Percentiles rank a stretch among this genome's conserved stretches.
These are phyloP conservation scores for Obba rivulosa DNA, from an alignment of 768 basidiomycete genomes.

Conservation along the genomic window DNA sequence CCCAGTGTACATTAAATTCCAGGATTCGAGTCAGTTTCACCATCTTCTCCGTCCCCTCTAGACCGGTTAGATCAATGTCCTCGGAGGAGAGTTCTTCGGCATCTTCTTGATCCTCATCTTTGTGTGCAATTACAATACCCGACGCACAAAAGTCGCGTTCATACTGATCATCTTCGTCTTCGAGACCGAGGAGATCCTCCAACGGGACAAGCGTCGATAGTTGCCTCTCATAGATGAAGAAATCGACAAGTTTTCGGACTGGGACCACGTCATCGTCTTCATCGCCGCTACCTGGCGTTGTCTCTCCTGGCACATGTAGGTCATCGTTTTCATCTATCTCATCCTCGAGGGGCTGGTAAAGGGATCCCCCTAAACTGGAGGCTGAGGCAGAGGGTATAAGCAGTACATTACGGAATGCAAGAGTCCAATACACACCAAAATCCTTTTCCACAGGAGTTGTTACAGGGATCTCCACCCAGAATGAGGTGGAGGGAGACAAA, in stretches of 20 bases:
- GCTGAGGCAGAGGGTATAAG: too few species aligned
- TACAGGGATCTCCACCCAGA: too few species aligned
- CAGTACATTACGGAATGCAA: too few species aligned
- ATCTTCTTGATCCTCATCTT: constrained; percentile 21
- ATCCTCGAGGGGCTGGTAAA: constrained; percentile 18
- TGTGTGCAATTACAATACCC: constrained; percentile 33
- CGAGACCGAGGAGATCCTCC: constrained; percentile 27
- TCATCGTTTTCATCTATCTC: constrained; percentile 15
- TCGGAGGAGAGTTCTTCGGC: constrained; percentile 20
- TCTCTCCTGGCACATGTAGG: constrained; percentile 41
- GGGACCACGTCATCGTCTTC: constrained; percentile 40
- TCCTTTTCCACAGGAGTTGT: too few species aligned
- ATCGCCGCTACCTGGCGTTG: constrained; percentile 15
- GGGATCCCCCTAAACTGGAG: not conserved
- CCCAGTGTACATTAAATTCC: constrained; percentile 44
- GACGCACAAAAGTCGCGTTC: constrained; percentile 28
- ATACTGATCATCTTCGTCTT: constrained; percentile 17
- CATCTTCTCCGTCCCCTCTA: constrained; percentile 15
- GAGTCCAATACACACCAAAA: too few species aligned
- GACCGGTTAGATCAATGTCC: constrained; percentile 5
- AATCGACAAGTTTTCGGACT: constrained; percentile 50
- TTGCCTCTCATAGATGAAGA: constrained; percentile 42
- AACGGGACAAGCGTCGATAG: constrained; percentile 37
- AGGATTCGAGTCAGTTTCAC: constrained; percentile 39
- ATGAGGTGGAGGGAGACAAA: too few species aligned